Percentiles rank a stretch among this genome's conserved stretches.
phyloP scores from a whole-genome alignment of 495 filamentous ascomycete genomes.

The Aspergillus baeticus region DNA sequence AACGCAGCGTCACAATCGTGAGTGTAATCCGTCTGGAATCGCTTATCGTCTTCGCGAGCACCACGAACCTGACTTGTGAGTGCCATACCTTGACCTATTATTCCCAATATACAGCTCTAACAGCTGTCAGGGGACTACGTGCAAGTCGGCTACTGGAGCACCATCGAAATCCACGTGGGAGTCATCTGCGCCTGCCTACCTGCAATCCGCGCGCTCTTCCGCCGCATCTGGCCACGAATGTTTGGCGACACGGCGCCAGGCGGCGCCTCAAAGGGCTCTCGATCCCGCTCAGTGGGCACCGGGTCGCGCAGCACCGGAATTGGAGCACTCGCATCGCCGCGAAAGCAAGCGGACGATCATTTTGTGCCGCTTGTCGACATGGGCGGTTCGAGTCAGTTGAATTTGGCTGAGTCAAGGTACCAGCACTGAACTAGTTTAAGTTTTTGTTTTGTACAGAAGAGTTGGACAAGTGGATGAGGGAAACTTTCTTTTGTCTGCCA shows the following conservation, averaged over 20 bases:
- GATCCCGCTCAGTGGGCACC: conserved; percentile 15
- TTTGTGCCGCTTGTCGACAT: conserved; percentile 27
- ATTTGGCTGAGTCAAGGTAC: too few relatives aligned
- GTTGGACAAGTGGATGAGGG: too few relatives aligned
- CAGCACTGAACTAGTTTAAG: too few relatives aligned
- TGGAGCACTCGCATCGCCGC: conserved; percentile 6
- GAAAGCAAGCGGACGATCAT: conserved; percentile 2
- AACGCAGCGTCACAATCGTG: conserved; percentile 31
- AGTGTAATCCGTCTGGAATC: conserved; percentile 36
- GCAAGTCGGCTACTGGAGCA: conserved; percentile 32
- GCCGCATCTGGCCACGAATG: conserved; percentile 22
- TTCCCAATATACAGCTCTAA: not conserved
- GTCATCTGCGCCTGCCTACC: conserved; percentile 37
- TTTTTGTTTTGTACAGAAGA: too few relatives aligned
- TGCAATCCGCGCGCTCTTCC: conserved; percentile 29
- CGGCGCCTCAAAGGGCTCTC: not conserved
- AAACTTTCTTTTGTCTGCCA: too few relatives aligned
- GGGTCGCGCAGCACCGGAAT: conserved; percentile 19
- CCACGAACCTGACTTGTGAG: conserved; percentile 34
- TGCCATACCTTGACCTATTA: too few relatives aligned
- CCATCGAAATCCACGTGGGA: conserved; percentile 33
- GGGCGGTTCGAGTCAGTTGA: conserved; percentile 25
- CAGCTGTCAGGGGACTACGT: conserved; percentile 34
- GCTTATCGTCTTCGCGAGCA: conserved; percentile 31
- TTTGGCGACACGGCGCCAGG: conserved; percentile 24